Evolutionary conservation across 768 basidiomycete genomes (phyloP).

Genomic region (Boletellus sp.): DNA sequence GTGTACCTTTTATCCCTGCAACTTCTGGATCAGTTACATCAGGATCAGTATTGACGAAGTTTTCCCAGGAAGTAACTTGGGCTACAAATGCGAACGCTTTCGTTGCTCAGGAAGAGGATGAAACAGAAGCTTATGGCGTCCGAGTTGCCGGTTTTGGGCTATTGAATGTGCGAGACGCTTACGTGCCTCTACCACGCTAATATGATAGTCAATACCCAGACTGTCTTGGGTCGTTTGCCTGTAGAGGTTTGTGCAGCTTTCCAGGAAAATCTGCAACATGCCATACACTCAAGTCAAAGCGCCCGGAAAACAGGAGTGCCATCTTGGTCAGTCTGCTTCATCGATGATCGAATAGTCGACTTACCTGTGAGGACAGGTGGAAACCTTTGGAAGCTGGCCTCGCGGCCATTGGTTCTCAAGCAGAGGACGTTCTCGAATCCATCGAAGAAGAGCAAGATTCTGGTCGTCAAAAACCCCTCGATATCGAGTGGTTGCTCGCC

Average conservation of each 20-base stretch:
- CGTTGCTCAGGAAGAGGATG: slow-evolving; percentile 93
- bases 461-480: slow-evolving; percentile 62
- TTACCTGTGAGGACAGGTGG: slow-evolving; percentile 61
- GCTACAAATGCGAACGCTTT: slow-evolving; percentile 86
- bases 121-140: slow-evolving; percentile 75
- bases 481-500: slow-evolving; percentile 72
- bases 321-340: slow-evolving; percentile 53
- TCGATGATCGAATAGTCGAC: not conserved
- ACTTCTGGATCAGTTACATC: not conserved
- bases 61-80: slow-evolving; percentile 83
- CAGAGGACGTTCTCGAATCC: slow-evolving; percentile 71
- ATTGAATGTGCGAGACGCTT: slow-evolving; percentile 50
- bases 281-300: slow-evolving; percentile 56
- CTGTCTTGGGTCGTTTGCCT: slow-evolving; percentile 54
- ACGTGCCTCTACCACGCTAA: not conserved
- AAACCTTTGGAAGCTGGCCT: slow-evolving; percentile 83
- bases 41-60: not conserved
- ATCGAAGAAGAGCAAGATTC: slow-evolving; percentile 72
- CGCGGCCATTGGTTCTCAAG: slow-evolving; percentile 75
- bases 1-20: slow-evolving; percentile 23
- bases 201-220: slow-evolving; percentile 33
- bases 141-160: slow-evolving; percentile 85
- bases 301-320: slow-evolving; percentile 49
- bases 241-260: slow-evolving; percentile 50
- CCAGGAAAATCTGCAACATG: slow-evolving; percentile 49